Percentiles rank a stretch among this genome's conserved stretches.
phyloP scores from a whole-genome alignment of 768 basidiomycete species.

The Russula dissimulans region DNA sequence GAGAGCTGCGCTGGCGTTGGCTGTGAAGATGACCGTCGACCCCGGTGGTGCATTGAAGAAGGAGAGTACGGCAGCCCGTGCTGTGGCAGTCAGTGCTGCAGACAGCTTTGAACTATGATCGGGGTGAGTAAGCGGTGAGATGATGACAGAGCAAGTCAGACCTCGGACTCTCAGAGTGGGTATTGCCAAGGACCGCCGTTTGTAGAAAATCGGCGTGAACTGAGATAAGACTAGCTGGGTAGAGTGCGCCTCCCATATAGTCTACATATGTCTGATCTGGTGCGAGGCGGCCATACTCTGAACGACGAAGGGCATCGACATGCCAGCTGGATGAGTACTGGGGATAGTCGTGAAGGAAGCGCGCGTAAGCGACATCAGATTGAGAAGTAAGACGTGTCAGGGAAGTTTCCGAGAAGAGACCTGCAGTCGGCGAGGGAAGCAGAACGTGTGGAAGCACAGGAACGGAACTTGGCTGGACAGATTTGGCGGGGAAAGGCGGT shows the following conservation, averaged over 20 bases:
- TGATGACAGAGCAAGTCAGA: slow-evolving; percentile 23
- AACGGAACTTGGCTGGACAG: neutral
- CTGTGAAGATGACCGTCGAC: slow-evolving; percentile 75
- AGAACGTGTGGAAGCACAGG: neutral
- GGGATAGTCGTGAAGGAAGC: slow-evolving; percentile 25
- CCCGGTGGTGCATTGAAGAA: slow-evolving; percentile 71
- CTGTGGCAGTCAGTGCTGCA: slow-evolving; percentile 54
- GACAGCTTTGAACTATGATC: slow-evolving; percentile 58
- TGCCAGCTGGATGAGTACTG: slow-evolving; percentile 66
- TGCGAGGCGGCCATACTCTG: slow-evolving; percentile 39
- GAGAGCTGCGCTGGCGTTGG: slow-evolving; percentile 70
- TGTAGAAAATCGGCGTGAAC: slow-evolving; percentile 64
- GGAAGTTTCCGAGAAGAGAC: slow-evolving; percentile 2
- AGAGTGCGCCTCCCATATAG: slow-evolving; percentile 78
- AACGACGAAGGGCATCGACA: slow-evolving; percentile 55
- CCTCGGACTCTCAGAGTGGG: slow-evolving; percentile 79
- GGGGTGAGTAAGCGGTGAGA: neutral
- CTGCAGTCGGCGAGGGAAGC: slow-evolving; percentile 18
- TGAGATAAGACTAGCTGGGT: slow-evolving; percentile 67
- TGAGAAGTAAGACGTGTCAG: neutral
- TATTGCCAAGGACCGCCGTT: slow-evolving; percentile 64
- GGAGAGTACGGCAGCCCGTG: slow-evolving; percentile 60
- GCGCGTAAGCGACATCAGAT: slow-evolving; percentile 11
- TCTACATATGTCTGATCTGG: slow-evolving; percentile 72
- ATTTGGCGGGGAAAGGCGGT: neutral